Base-by-base conservation (phyloP, 768 basidiomycete genomes). In the Suillus luteus region DNA sequence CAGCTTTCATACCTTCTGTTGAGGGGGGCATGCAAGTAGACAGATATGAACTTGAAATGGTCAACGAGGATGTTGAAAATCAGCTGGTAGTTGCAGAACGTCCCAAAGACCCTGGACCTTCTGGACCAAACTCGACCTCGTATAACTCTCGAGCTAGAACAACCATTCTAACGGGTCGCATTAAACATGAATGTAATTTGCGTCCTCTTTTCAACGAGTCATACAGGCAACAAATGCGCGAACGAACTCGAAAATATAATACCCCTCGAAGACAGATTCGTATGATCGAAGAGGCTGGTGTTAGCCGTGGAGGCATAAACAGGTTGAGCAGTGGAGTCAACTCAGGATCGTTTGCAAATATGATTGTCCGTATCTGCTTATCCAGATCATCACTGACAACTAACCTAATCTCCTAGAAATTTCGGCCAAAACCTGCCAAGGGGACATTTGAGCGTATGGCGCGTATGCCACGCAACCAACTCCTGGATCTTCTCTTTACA, bases 381-480 rank as follows among this genome's bases (percentile, higher is more conserved):
- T 58, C 12, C 31, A 5, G 52, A 35, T 65, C 9, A 12, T 46
- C 38, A 12, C 33, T 0, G 8, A 12, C 35, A 60, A 44, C 43
- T 57, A 24, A 65, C 65, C 73, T 17, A 64, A 55, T 57, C 46
- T 49, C 27, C 48, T 66, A 74, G 89, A 85, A 85, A 82, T 80
- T 86, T 17, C 92, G 89, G 76, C 83, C 78, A 44, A 92, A 90
- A 73, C 82, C 79, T 1, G 74, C 81, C 19, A 91, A 92, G 68
- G 89, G 89, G 35, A 79, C 84, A 15, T 91, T 91, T 78, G 93
- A 95, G 76, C 90, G 92, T 68, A 91, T 92, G 86, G 89, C 91
- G n/a, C 92, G 95, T 73, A 88, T 97, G 77, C 93, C 93, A 7
- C 83, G 90, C 61, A 91, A 94, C 77, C 91, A 96, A 71, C 84